phyloP scores from a whole-genome alignment of 768 basidiomycete species.

The Auricularia sp. region DNA sequence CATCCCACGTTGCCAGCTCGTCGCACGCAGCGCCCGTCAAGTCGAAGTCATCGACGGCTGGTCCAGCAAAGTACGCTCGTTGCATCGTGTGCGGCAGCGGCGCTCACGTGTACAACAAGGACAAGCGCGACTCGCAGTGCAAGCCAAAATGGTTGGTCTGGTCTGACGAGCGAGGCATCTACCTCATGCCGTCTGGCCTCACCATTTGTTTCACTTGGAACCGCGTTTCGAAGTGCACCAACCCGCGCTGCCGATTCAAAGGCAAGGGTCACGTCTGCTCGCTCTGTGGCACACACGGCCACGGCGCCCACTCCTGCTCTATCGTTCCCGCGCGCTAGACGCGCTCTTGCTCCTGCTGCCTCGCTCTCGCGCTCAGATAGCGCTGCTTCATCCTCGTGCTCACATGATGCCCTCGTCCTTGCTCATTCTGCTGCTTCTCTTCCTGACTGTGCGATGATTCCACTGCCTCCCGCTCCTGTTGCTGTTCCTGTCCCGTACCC shows the following conservation, averaged over 20 bases:
- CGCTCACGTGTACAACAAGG: background rate
- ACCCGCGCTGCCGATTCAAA: background rate
- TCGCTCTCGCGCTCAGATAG: background rate
- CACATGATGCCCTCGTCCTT: too few species aligned
- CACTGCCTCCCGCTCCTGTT: background rate
- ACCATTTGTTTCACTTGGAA: background rate
- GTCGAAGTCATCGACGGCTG: too few species aligned
- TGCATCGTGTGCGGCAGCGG: background rate
- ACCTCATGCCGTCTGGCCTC: background rate
- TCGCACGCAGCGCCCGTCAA: too few species aligned
- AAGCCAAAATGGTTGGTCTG: background rate
- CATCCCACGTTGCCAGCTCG: too few species aligned
- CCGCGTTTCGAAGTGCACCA: background rate
- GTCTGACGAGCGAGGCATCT: background rate
- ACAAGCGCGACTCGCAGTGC: background rate
- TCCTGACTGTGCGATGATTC: slow-evolving; percentile 12
- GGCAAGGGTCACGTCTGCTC: background rate
- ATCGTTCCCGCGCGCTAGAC: background rate
- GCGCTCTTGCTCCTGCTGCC: background rate
- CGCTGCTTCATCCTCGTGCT: too few species aligned
- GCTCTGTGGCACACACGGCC: background rate
- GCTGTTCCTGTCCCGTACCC: background rate
- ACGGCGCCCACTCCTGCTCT: background rate
- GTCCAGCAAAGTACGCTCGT: too few species aligned
- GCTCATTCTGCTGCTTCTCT: background rate